Conservation (phyloP, 345 rosid genomes). For the Hevea brasiliensis region DNA sequence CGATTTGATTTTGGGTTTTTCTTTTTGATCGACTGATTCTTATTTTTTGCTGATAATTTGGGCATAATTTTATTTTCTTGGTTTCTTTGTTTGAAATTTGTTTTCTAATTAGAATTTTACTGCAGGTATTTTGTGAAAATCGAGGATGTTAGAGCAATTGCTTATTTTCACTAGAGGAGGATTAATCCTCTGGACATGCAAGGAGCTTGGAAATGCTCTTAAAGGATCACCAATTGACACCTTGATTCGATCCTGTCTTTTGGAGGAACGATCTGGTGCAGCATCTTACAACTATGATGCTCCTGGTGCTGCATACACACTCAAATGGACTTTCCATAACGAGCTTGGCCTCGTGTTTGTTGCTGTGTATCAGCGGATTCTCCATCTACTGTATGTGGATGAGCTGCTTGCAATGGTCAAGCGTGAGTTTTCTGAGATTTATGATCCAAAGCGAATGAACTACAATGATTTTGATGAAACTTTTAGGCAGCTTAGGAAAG, state of each 20-base stretch:
- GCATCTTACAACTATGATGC: constrained; percentile 71
- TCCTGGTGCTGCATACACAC: constrained; percentile 82
- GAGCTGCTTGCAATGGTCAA: constrained; percentile 78
- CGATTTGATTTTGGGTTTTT: no score
- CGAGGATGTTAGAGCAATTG: constrained; percentile 86
- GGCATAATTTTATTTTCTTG: neutral
- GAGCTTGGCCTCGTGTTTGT: constrained; percentile 96
- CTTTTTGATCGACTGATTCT: neutral
- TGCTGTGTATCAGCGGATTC: constrained; percentile 93
- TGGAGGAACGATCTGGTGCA: constrained; percentile 95
- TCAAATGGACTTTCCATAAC: constrained; percentile 95
- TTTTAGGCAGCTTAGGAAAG: constrained; percentile 89
- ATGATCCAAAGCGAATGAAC: constrained; percentile 62
- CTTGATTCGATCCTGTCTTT: constrained; percentile 82
- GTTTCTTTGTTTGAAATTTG: neutral
- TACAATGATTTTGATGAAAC: constrained; percentile 76
- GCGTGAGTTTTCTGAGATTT: constrained; percentile 70
- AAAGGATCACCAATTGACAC: constrained; percentile 95
- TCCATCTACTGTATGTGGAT: constrained; percentile 85
- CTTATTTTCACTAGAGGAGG: constrained; percentile 94
- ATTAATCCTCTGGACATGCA: constrained; percentile 97
- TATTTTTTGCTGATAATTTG: neutral
- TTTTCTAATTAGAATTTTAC: neutral
- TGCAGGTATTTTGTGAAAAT: constrained; percentile 37
- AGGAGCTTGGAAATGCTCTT: constrained; percentile 89